A percentile compares a stretch with the other conserved stretches of the same genome.
Conservation (phyloP, 2,329 filamentous ascomycete genomes). For the Meredithiella fracta region DNA sequence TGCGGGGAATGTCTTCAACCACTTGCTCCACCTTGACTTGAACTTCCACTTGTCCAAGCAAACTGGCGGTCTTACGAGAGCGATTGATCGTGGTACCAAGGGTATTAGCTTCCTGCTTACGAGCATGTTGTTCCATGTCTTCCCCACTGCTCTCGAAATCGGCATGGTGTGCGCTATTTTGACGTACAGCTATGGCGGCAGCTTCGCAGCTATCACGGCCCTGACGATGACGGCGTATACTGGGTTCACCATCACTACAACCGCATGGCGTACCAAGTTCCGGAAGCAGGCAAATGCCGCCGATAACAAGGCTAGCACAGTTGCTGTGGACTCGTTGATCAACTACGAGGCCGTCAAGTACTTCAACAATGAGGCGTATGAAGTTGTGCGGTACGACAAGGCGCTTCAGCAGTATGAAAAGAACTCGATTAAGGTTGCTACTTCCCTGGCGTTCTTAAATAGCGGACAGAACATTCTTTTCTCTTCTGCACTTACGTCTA, state of each 20-base stretch:
- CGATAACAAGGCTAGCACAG: conserved; percentile 86
- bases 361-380: conserved; percentile 97
- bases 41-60: conserved; percentile 90
- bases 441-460: conserved; percentile 82
- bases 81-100: conserved; percentile 93
- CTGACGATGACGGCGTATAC: conserved; percentile 87
- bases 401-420: conserved; percentile 76
- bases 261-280: conserved; percentile 94
- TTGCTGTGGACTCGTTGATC: conserved; percentile 90
- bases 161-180: conserved; percentile 89
- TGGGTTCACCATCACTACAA: conserved; percentile 93
- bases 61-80: conserved; percentile 82
- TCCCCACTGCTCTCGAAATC: conserved; percentile 88
- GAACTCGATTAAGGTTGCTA: conserved; percentile 92
- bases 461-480: conserved; percentile 95
- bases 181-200: conserved; percentile 84
- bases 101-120: conserved; percentile 94
- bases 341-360: conserved; percentile 99
- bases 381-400: conserved; percentile 77
- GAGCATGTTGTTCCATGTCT: conserved; percentile 95
- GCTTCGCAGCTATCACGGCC: conserved; percentile 82
- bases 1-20: conserved; percentile 81
- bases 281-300: conserved; percentile 87
- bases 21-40: conserved; percentile 73
- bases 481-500: conserved; percentile 76